A percentile compares a stretch with the other conserved stretches of the same genome.
Conservation (phyloP, 768 basidiomycete species). For the Phallus indusiatus region DNA sequence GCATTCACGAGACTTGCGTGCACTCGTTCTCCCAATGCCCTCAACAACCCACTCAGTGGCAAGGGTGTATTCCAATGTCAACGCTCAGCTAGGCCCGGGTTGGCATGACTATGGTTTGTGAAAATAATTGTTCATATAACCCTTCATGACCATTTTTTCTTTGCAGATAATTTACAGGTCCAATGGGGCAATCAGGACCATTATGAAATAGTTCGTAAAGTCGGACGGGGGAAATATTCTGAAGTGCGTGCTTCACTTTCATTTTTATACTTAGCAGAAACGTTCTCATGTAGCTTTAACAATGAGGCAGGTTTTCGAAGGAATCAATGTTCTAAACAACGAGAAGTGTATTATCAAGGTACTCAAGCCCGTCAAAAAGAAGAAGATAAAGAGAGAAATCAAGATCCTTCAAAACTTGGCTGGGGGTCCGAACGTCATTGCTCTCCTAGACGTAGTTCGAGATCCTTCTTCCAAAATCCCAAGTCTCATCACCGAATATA, state of each 20-base stretch:
- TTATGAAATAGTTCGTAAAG: conserved; percentile 95
- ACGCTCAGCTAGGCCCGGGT: conserved; percentile 74
- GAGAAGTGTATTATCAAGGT: conserved; percentile 99
- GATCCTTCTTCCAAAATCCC: conserved; percentile 96
- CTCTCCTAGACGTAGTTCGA: conserved; percentile 88
- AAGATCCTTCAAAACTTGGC: conserved; percentile 96
- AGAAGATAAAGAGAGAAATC: conserved; percentile 99
- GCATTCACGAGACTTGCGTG: no score
- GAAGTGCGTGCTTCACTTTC: conserved; percentile 47
- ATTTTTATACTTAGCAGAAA: conserved; percentile 7
- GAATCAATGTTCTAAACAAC: conserved; percentile 81
- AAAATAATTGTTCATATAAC: conserved; percentile 1
- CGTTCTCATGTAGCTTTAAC: not conserved
- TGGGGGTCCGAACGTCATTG: conserved; percentile 91
- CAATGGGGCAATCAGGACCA: conserved; percentile 97
- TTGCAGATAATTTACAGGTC: conserved; percentile 85
- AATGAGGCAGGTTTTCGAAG: conserved; percentile 71
- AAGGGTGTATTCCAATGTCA: conserved; percentile 84
- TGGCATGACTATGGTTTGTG: conserved; percentile 90
- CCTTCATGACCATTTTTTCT: conserved; percentile 1
- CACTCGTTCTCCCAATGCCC: not conserved
- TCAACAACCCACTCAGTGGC: conserved; percentile 67
- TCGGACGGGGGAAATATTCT: conserved; percentile 91
- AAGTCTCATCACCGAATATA: conserved; percentile 93
- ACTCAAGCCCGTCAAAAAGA: conserved; percentile 98